Conservation (phyloP, 2,329 filamentous ascomycete genomes). For the Rutstroemia sydowiana region DNA sequence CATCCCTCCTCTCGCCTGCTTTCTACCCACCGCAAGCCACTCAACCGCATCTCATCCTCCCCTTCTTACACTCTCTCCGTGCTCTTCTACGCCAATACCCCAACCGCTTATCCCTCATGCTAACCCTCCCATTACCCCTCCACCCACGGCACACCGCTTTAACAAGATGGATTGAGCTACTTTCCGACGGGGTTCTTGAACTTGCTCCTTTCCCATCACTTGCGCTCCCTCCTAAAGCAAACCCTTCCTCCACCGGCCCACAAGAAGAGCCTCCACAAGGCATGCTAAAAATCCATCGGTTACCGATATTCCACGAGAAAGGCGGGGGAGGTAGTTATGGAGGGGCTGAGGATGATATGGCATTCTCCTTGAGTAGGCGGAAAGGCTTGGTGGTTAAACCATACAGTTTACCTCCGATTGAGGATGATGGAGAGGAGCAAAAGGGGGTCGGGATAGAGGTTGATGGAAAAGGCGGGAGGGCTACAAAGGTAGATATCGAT, state of each 20-base stretch:
- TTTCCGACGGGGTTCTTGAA: slow-evolving; percentile 82
- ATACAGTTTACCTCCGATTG: slow-evolving; percentile 81
- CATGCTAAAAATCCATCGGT: slow-evolving; percentile 71
- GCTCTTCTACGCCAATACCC: slow-evolving; percentile 64
- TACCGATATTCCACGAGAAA: slow-evolving; percentile 82
- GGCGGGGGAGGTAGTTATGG: slow-evolving; percentile 65
- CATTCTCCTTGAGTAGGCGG: slow-evolving; percentile 77
- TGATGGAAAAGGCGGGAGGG: slow-evolving; percentile 24
- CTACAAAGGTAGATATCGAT: slow-evolving; percentile 30
- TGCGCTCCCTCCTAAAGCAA: slow-evolving; percentile 32
- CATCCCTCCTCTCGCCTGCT: slow-evolving; percentile 77
- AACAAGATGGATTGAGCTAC: slow-evolving; percentile 75
- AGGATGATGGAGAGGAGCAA: slow-evolving; percentile 50
- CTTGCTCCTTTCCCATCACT: slow-evolving; percentile 64
- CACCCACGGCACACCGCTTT: slow-evolving; percentile 70
- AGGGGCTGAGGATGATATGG: slow-evolving; percentile 74
- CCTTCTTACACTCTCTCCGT: slow-evolving; percentile 73
- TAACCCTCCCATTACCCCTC: slow-evolving; percentile 73
- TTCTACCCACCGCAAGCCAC: slow-evolving; percentile 65
- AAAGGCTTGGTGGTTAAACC: slow-evolving; percentile 79
- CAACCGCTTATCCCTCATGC: slow-evolving; percentile 59
- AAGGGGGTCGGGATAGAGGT: slow-evolving; percentile 22
- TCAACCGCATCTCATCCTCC: slow-evolving; percentile 65
- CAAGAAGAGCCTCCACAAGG: slow-evolving; percentile 76
- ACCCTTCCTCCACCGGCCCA: slow-evolving; percentile 44